Conservation (phyloP, 2,329 filamentous ascomycete genomes). For the Drechslerella dactyloides region DNA sequence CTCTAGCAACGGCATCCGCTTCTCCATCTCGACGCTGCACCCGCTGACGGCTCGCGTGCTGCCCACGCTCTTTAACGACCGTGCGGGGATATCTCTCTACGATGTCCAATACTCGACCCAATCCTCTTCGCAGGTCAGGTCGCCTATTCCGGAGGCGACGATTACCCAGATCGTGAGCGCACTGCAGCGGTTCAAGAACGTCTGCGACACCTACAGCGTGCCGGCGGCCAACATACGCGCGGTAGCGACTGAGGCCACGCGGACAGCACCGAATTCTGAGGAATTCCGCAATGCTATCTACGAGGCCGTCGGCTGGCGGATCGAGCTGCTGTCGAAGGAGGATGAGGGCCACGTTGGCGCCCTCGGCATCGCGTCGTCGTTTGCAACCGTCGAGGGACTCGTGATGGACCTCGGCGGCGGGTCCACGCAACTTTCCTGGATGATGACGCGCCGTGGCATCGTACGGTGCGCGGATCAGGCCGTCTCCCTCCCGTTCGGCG, state of each 20-base stretch:
- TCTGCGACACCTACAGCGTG: slow-evolving; percentile 74
- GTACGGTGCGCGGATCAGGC: slow-evolving; percentile 64
- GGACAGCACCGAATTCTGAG: slow-evolving; percentile 75
- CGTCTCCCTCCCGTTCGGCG: slow-evolving; percentile 73
- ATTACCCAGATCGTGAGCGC: slow-evolving; percentile 71
- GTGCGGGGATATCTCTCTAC: slow-evolving; percentile 82
- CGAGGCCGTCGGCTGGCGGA: slow-evolving; percentile 69
- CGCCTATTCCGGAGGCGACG: slow-evolving; percentile 65
- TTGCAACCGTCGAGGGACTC: slow-evolving; percentile 73
- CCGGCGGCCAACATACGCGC: slow-evolving; percentile 70
- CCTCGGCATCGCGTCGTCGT: slow-evolving; percentile 78
- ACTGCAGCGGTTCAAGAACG: slow-evolving; percentile 72
- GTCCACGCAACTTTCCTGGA: slow-evolving; percentile 73
- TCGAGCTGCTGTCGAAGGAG: slow-evolving; percentile 75
- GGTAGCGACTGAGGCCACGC: slow-evolving; percentile 87
- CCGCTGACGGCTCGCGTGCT: slow-evolving; percentile 74
- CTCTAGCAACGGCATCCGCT: slow-evolving; percentile 75
- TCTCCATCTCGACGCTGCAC: slow-evolving; percentile 83
- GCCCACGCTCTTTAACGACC: slow-evolving; percentile 76
- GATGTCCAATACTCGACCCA: slow-evolving; percentile 66
- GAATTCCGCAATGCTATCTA: slow-evolving; percentile 72
- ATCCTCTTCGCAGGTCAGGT: slow-evolving; percentile 54
- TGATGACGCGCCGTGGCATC: slow-evolving; percentile 63
- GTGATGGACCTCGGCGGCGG: slow-evolving; percentile 87
- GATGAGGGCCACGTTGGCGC: slow-evolving; percentile 85